Evolutionary conservation across 2,329 filamentous ascomycete species (phyloP).

Genomic region (Conoideocrella luteorostrata): DNA sequence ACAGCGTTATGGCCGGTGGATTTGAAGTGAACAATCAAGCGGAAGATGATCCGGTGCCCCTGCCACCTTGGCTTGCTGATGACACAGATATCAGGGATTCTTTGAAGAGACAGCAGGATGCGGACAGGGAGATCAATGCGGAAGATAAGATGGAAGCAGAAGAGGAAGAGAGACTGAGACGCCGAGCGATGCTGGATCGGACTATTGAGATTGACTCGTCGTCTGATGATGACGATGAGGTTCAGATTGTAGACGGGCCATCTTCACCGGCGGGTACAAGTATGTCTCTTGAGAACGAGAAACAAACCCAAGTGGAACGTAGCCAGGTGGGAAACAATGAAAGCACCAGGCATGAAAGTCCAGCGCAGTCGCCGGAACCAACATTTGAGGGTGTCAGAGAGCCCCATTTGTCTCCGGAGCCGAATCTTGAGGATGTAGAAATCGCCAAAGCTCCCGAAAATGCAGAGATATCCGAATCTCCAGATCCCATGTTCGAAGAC

Average conservation of each 20-base stretch:
- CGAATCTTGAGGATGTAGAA: background rate
- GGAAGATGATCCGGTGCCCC: conserved; percentile 44
- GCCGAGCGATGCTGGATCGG: conserved; percentile 36
- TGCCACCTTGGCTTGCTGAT: conserved; percentile 71
- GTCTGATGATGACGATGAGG: conserved; percentile 49
- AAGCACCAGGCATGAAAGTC: background rate
- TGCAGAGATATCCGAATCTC: conserved; percentile 22
- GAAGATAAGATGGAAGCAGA: conserved; percentile 52
- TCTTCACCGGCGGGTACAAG: conserved; percentile 20
- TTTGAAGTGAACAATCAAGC: conserved; percentile 49
- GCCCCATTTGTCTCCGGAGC: conserved; percentile 7
- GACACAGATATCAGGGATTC: conserved; percentile 60
- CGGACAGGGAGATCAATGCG: conserved; percentile 55
- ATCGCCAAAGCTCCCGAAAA: background rate
- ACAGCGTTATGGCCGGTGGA: conserved; percentile 54
- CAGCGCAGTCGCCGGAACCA: conserved; percentile 15
- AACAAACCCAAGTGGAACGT: conserved; percentile 10
- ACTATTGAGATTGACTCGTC: conserved; percentile 59
- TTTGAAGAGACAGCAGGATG: conserved; percentile 50
- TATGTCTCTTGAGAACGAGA: background rate
- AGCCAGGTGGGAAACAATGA: background rate
- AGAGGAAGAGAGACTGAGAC: conserved; percentile 46
- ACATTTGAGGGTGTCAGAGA: conserved; percentile 32
- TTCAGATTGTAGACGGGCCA: conserved; percentile 50
- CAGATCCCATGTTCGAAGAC: conserved; percentile 31